Conservation (phyloP, 305 asterid genomes). For the Solanum aculeatissimum region DNA sequence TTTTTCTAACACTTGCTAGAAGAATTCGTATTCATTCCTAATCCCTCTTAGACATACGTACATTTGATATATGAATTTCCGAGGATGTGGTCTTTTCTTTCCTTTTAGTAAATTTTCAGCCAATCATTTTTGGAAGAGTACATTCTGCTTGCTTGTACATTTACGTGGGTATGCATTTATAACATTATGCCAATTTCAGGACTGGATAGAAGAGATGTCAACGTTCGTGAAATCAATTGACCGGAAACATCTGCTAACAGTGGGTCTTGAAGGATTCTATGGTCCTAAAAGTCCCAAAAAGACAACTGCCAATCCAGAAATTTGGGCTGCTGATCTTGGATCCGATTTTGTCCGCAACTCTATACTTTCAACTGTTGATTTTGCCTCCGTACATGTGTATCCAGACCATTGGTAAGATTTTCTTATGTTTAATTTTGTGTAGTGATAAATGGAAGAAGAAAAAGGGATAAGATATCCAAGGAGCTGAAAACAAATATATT, state of each 20-base stretch:
- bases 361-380: constrained; percentile 67
- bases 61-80: neutral
- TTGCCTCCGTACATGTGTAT: constrained; percentile 90
- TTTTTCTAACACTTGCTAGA: neutral
- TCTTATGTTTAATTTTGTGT: neutral
- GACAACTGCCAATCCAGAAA: constrained; percentile 72
- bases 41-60: neutral
- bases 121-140: neutral
- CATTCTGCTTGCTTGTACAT: neutral
- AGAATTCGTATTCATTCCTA: neutral
- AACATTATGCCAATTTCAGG: constrained; percentile 40
- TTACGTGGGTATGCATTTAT: neutral
- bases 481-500: neutral
- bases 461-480: neutral
- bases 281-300: constrained; percentile 82
- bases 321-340: constrained; percentile 92
- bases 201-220: constrained; percentile 98
- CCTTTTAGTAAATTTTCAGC: neutral
- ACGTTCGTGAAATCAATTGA: constrained; percentile 72
- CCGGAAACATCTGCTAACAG: constrained; percentile 74
- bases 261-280: constrained; percentile 97
- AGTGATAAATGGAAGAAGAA: neutral
- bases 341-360: constrained; percentile 91
- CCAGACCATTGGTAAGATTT: constrained; percentile 92
- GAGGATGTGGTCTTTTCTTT: neutral